Percentiles rank a stretch among this genome's conserved stretches.
Conservation (phyloP, 2,329 filamentous ascomycete species). For the Coniochaeta prunicola region DNA sequence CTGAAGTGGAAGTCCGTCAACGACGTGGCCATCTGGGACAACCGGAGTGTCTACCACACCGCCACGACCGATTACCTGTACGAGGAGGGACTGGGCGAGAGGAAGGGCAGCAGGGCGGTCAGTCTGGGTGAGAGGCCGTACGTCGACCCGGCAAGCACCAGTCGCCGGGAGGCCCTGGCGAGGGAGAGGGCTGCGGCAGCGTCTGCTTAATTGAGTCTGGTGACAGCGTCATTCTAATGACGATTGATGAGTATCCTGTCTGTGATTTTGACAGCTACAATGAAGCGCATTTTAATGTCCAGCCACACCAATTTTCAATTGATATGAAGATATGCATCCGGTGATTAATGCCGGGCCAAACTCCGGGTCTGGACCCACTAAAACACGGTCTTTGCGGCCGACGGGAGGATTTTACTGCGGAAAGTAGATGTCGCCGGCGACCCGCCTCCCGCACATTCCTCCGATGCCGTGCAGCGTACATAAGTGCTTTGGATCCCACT, state of each 20-base stretch:
- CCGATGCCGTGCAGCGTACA: background rate
- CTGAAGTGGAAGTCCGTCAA: slow-evolving; percentile 34
- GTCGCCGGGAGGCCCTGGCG: slow-evolving; percentile 16
- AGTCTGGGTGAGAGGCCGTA: slow-evolving; percentile 48
- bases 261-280: background rate
- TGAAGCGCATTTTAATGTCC: too few relatives aligned
- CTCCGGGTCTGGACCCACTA: background rate
- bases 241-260: background rate
- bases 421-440: background rate
- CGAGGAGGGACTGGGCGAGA: slow-evolving; percentile 32
- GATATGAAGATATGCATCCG: too few relatives aligned
- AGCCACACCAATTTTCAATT: too few relatives aligned
- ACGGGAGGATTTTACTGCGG: background rate
- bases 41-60: slow-evolving; percentile 47
- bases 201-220: slow-evolving; percentile 1
- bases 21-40: slow-evolving; percentile 52
- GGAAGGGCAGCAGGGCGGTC: slow-evolving; percentile 41
- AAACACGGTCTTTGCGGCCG: background rate
- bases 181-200: slow-evolving; percentile 2
- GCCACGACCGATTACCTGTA: slow-evolving; percentile 45
- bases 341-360: background rate
- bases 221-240: background rate
- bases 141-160: slow-evolving; percentile 36
- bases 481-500: too few relatives aligned
- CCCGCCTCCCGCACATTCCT: background rate